phyloP scores from a whole-genome alignment of 2,329 filamentous ascomycete genomes.

The Chrysoporthe cubensis region DNA sequence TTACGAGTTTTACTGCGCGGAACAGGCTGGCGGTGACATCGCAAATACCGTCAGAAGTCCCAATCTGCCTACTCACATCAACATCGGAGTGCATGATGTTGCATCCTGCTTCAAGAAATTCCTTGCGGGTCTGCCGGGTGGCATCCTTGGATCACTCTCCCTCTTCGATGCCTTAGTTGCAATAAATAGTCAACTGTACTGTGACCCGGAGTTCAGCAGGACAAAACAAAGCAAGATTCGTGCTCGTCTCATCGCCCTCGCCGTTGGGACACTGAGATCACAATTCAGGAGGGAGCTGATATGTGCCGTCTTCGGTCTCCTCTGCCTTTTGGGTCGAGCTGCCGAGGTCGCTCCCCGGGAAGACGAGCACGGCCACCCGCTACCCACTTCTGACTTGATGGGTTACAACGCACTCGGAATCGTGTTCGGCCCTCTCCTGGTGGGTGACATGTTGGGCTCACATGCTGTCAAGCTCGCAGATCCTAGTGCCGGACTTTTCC shows the following conservation, averaged over 20 bases:
- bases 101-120: constrained; percentile 70
- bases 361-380: constrained; percentile 53
- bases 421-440: constrained; percentile 66
- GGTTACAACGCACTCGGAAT: constrained; percentile 66
- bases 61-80: constrained; percentile 63
- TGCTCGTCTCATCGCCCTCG: constrained; percentile 68
- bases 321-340: constrained; percentile 62
- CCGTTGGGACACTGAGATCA: constrained; percentile 62
- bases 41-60: constrained; percentile 62
- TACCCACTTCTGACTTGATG: constrained; percentile 64
- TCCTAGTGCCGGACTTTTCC: constrained; percentile 45
- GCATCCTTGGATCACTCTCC: constrained; percentile 65
- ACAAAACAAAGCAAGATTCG: constrained; percentile 60
- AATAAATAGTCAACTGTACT: constrained; percentile 60
- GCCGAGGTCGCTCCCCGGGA: constrained; percentile 59
- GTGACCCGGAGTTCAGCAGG: constrained; percentile 54
- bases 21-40: constrained; percentile 53
- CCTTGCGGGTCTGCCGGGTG: constrained; percentile 65
- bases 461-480: constrained; percentile 53
- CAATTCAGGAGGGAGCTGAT: constrained; percentile 66
- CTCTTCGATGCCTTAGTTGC: constrained; percentile 66
- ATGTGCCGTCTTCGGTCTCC: constrained; percentile 67
- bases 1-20: constrained; percentile 66
- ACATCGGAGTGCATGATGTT: constrained; percentile 64
- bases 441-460: constrained; percentile 59